Evolutionary conservation across 2,329 filamentous ascomycete genomes (phyloP).

Genomic region (Colletotrichum paranaense): DNA sequence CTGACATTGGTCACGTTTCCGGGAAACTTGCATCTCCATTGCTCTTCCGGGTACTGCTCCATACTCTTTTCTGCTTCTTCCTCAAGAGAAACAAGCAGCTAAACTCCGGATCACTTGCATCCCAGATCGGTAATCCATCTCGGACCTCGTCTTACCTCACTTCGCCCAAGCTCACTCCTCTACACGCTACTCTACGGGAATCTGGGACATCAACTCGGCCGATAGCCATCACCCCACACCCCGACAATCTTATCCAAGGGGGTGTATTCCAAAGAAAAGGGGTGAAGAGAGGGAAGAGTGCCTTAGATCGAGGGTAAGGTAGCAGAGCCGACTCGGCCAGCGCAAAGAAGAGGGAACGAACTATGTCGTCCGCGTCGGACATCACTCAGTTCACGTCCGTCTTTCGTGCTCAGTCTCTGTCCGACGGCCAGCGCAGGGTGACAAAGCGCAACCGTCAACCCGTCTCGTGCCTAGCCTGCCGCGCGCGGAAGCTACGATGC

Average conservation of each 20-base stretch:
- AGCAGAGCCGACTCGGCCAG: too few relatives aligned
- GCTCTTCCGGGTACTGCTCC: too few relatives aligned
- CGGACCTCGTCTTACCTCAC: background rate
- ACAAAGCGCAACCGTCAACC: constrained; percentile 53
- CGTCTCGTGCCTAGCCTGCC: constrained; percentile 55
- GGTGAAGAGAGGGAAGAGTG: background rate
- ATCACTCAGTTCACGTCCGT: constrained; percentile 44
- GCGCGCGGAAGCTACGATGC: constrained; percentile 55
- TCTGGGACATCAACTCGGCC: background rate
- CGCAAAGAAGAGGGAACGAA: background rate
- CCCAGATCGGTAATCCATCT: background rate
- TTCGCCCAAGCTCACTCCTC: background rate
- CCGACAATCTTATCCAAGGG: background rate
- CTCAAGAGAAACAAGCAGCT: background rate
- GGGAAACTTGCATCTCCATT: background rate
- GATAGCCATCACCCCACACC: background rate
- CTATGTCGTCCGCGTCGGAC: constrained; percentile 18
- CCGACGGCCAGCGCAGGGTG: constrained; percentile 44
- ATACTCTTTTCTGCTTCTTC: background rate
- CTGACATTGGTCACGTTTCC: background rate
- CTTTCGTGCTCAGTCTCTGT: constrained; percentile 48
- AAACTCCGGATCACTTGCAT: background rate
- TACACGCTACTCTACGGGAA: background rate
- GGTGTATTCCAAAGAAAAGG: background rate
- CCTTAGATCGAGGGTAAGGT: too few relatives aligned